Percentiles rank a stretch among this genome's conserved stretches.
Conservation (phyloP, 2,329 filamentous ascomycete genomes). For the Colletotrichum plurivorum region DNA sequence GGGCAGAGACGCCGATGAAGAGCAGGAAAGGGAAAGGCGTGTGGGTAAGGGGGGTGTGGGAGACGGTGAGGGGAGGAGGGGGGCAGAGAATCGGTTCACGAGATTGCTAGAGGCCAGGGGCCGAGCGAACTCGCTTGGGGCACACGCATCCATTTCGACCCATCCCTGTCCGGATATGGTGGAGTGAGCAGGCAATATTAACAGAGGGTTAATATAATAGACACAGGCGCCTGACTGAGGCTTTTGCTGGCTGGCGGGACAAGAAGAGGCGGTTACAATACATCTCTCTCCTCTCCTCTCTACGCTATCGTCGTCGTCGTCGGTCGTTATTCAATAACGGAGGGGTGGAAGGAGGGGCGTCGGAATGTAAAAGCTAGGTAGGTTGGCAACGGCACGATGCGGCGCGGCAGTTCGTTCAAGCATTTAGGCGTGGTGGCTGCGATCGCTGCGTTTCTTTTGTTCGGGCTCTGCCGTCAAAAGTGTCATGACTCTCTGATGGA, state of each 20-base stretch:
- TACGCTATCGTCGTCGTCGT: not conserved
- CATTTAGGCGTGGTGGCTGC: slow-evolving; percentile 17
- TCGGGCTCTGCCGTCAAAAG: slow-evolving; percentile 34
- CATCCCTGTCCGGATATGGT: slow-evolving; percentile 40
- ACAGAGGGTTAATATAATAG: slow-evolving; percentile 40
- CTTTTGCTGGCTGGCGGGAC: slow-evolving; percentile 35
- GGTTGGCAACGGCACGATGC: slow-evolving; percentile 25
- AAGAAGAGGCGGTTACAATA: slow-evolving; percentile 12
- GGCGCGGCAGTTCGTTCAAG: slow-evolving; percentile 25
- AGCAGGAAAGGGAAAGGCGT: slow-evolving; percentile 57
- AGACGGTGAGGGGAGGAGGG: slow-evolving; percentile 40
- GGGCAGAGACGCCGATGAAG: slow-evolving; percentile 57
- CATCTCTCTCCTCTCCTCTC: slow-evolving; percentile 20
- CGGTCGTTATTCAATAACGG: slow-evolving; percentile 3
- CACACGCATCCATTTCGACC: slow-evolving; percentile 31
- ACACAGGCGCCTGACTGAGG: slow-evolving; percentile 41
- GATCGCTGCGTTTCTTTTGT: slow-evolving; percentile 12
- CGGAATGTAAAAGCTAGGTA: slow-evolving; percentile 27
- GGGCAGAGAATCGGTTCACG: slow-evolving; percentile 59
- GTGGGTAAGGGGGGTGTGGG: slow-evolving; percentile 43
- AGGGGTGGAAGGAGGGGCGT: slow-evolving; percentile 22
- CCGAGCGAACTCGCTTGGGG: slow-evolving; percentile 52
- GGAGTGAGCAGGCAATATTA: slow-evolving; percentile 39
- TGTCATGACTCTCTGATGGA: slow-evolving; percentile 29
- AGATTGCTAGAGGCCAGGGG: slow-evolving; percentile 59